Evolutionary conservation across 257 asterid genomes (phyloP).

Genomic region (Primulina huaijiensis): DNA sequence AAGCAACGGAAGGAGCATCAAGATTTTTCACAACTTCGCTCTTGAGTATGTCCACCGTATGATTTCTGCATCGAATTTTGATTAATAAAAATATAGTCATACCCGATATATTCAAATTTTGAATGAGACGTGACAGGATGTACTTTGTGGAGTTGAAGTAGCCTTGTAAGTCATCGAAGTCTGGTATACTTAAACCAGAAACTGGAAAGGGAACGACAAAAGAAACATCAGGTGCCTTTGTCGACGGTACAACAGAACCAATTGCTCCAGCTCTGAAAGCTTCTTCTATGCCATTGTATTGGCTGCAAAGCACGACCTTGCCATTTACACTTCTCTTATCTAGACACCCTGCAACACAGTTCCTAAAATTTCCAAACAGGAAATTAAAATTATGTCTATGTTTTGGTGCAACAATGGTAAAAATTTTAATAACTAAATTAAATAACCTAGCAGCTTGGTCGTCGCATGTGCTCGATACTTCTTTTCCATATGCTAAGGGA

Average conservation of each 20-base stretch:
- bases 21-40: conserved; percentile 1
- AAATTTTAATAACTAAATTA: not conserved
- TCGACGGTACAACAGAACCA: not conserved
- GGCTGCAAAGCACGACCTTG: conserved; percentile 24
- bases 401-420: not conserved
- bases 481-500: conserved; percentile 24
- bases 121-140: not conserved
- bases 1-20: not conserved
- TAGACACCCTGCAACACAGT: not conserved
- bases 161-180: not conserved
- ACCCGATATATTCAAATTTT: not conserved
- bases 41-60: not conserved
- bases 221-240: conserved; percentile 2
- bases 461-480: not conserved
- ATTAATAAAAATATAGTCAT: not conserved
- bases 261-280: conserved; percentile 4
- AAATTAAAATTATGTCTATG: not conserved
- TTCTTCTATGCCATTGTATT: not conserved
- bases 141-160: not conserved
- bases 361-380: conserved; percentile 16
- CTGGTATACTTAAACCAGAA: not conserved
- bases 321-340: conserved; percentile 26
- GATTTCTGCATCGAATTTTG: not conserved
- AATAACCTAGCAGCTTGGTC: not conserved
- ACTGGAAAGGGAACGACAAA: conserved; percentile 26